Base-by-base conservation (phyloP, 2,329 filamentous ascomycete species). In the Lachnellula willkommii region DNA sequence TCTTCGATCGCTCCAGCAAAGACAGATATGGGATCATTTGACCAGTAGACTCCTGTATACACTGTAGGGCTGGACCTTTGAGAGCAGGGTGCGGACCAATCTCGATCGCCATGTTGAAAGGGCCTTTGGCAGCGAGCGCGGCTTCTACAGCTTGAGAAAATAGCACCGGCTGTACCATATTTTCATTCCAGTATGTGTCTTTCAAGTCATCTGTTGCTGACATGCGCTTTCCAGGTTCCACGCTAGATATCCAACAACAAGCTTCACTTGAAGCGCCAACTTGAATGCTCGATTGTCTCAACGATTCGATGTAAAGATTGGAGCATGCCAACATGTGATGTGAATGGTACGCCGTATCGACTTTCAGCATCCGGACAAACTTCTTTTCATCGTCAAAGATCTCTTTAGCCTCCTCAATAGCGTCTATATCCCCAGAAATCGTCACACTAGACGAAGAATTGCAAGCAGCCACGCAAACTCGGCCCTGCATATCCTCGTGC, bases 101-200 rank as follows among this genome's bases (percentile, higher is more conserved):
- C 53, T 66, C 64, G 11, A 64, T 40, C 1, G 47, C 57, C 11
- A 61, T 28, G 17, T 63, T 59, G 20, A 60, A 57, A 17, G 37
- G 37, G 5, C 52, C 51, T 6, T 50, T 32, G n/a, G 54, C 42
- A 15, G 48, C 20, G 43, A 61, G 43, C 2, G 61, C 54, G n/a
- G 3, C 9, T 22, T 53, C 47, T 3, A 79, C 56, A 0, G 75
- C 76, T 5, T 66, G 61, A 7, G 70, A 60, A 56, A 77, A 80
- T 4, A 72, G 65, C 9, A 80, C 78, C 1, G 72, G 55, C 1
- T 63, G 62, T 0, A 65, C 53, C 62, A 80, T 65, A 52, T 80
- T 80, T 2, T 69, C 62, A 11, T 46, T 50, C 64, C 64, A 66
- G 45, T 66, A 66, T 9, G 15, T 24, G 4, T 5, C 22, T 24